A percentile compares a stretch with the other conserved stretches of the same genome.
Conservation (phyloP, 352 stramenopile genomes). For the Globisporangium nagaii region DNA sequence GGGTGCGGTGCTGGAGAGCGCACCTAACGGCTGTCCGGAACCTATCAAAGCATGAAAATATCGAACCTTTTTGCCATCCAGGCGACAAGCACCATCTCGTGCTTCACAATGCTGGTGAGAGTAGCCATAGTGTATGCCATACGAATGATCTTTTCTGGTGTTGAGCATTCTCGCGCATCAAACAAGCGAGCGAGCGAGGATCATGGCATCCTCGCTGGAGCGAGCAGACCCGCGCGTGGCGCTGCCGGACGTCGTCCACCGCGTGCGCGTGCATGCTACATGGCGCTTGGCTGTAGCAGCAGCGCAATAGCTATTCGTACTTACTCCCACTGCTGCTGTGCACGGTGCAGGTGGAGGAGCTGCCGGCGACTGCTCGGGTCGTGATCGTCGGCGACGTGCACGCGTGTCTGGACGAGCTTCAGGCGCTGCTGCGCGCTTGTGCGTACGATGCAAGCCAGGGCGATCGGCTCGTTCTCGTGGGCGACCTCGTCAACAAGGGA, state of each 20-base stretch:
- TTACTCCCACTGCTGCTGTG: not conserved
- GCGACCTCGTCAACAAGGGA: slow-evolving; percentile 92
- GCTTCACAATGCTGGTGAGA: no score
- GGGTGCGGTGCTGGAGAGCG: no score
- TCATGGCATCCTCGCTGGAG: slow-evolving; percentile 3
- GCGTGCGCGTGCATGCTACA: slow-evolving; percentile 10
- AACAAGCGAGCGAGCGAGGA: not conserved
- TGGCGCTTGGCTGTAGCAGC: no score
- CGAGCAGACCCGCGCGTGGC: slow-evolving; percentile 41
- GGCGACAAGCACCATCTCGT: no score
- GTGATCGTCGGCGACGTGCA: slow-evolving; percentile 91
- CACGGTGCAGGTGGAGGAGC: slow-evolving; percentile 15
- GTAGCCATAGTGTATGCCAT: no score
- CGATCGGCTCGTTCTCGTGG: slow-evolving; percentile 86
- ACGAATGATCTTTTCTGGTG: no score
- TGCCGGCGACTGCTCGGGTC: slow-evolving; percentile 33
- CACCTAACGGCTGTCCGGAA: no score
- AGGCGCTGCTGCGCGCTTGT: slow-evolving; percentile 41
- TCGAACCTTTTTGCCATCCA: no score
- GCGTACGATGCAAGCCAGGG: slow-evolving; percentile 39
- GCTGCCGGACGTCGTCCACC: slow-evolving; percentile 41
- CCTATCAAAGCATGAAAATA: no score
- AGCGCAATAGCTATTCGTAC: not conserved
- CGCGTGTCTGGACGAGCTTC: slow-evolving; percentile 86
- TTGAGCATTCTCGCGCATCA: not conserved